phyloP scores from a whole-genome alignment of 139 green algal species.

The Coelastrella sp. region DNA sequence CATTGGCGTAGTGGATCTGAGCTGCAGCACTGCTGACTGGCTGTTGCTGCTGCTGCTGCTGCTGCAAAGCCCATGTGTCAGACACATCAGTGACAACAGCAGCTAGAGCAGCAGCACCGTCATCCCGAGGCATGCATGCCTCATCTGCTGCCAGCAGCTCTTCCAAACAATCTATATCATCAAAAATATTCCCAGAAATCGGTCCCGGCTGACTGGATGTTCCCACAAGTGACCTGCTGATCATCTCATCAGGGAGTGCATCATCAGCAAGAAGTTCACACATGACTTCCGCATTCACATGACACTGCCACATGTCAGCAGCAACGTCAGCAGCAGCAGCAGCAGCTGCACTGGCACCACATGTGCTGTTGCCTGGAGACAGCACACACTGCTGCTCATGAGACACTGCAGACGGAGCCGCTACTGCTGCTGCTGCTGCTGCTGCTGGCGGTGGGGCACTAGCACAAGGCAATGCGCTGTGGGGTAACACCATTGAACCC shows the following conservation, averaged over 20 bases:
- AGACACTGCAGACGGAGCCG: too few relatives aligned
- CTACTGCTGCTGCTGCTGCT: constrained; percentile 33
- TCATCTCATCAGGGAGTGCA: not conserved
- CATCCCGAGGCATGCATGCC: not conserved
- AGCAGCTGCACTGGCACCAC: not conserved
- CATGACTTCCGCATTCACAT: not conserved
- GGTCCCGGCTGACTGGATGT: not conserved
- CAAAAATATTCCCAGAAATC: constrained; percentile 11
- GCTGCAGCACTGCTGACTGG: not conserved
- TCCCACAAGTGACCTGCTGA: not conserved
- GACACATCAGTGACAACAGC: not conserved
- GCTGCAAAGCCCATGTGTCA: not conserved
- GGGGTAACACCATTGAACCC: not conserved
- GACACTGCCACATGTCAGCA: not conserved
- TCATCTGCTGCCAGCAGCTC: not conserved
- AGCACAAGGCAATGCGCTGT: not conserved
- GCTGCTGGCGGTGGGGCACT: not conserved
- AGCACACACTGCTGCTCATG: constrained; percentile 7
- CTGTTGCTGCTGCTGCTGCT: not conserved
- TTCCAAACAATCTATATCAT: not conserved
- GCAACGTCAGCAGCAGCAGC: not conserved
- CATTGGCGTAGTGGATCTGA: too few relatives aligned
- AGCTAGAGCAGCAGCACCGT: not conserved
- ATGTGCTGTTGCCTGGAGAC: not conserved
- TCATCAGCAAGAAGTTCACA: not conserved